phyloP scores from a whole-genome alignment of 768 basidiomycete species.

The Multifurca ochricompacta region DNA sequence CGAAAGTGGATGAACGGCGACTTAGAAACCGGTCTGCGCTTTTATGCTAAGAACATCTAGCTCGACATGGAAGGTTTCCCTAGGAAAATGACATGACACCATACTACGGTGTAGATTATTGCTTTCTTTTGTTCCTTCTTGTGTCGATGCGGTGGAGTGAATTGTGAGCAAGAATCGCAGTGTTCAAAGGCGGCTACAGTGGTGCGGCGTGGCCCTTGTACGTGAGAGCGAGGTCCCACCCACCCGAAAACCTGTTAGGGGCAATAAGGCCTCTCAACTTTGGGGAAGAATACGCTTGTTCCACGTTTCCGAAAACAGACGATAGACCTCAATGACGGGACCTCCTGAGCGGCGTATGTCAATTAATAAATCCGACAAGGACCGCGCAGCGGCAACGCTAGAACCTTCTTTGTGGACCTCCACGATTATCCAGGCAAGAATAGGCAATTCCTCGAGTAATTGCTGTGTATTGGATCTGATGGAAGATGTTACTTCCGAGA shows the following conservation, averaged over 20 bases:
- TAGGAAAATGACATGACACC: too few species aligned
- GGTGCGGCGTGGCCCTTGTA: neutral
- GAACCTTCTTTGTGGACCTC: neutral
- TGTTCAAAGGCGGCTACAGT: neutral
- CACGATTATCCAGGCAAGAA: neutral
- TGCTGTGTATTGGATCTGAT: neutral
- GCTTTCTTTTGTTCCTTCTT: neutral
- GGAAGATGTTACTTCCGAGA: neutral
- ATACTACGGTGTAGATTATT: too few species aligned
- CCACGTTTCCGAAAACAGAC: neutral
- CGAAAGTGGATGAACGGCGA: neutral
- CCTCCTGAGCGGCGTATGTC: neutral
- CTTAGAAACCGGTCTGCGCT: neutral
- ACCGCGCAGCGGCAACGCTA: neutral
- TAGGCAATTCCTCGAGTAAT: neutral
- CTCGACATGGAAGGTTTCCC: too few species aligned
- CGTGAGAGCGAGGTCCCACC: too few species aligned
- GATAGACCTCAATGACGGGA: neutral
- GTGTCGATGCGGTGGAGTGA: neutral
- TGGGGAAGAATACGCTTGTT: neutral
- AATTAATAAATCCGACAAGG: neutral
- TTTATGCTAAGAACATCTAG: too few species aligned
- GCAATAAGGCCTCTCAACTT: neutral
- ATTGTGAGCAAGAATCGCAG: neutral
- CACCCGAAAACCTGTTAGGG: too few species aligned